Evolutionary conservation across 768 basidiomycete species (phyloP), one percentile per base, ranked within the genome.

Genomic region (Agaricus bisporus): DNA sequence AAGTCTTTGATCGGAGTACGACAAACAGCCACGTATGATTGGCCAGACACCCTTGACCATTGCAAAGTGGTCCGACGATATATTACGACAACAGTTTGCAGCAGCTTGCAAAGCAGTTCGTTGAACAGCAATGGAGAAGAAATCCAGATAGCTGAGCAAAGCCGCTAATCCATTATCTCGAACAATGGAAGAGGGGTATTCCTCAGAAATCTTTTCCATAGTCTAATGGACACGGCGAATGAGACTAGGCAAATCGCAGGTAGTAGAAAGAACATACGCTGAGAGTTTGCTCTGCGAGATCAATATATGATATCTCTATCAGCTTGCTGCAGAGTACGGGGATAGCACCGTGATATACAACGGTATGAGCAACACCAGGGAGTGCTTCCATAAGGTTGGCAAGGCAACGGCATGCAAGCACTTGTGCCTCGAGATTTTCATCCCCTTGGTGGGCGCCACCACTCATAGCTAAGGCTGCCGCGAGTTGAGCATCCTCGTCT

Each of bases 311-410:
- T 54, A 99, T 99, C 70, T 97, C 92, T 66, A 92, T 84, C 56
- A 99, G 73, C 68, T 99, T 98, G 80, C 89, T 89, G 80, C 95
- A 98, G 44, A 99, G 79, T 29, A 95, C 93, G 15, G 94, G 94
- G 54, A 99, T 95, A 15, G 95, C 97, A n/a, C 95, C 95, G 63
- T 95, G 91, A 67, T 97, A 91, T 37, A 98, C 95, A 61, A 99
- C 86, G 42, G 92, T 94, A 64, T 98, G 94, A n/a, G 93, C 92
- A 39, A 93, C 88, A 22, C 95, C 94, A 15, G 97, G 97, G 18
- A 98, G 77, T n/a, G 94, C 95, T 68, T 98, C 97, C 92, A 98
- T 95, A 51, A 99, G 77, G 67, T 99, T 98, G 45, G 95, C 95
- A 49, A 99, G 76, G 66, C 97, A 99, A 58, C 97, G 80, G 69